Evolutionary conservation across 768 basidiomycete genomes (phyloP).

Genomic region (Cantharellus anzutake): DNA sequence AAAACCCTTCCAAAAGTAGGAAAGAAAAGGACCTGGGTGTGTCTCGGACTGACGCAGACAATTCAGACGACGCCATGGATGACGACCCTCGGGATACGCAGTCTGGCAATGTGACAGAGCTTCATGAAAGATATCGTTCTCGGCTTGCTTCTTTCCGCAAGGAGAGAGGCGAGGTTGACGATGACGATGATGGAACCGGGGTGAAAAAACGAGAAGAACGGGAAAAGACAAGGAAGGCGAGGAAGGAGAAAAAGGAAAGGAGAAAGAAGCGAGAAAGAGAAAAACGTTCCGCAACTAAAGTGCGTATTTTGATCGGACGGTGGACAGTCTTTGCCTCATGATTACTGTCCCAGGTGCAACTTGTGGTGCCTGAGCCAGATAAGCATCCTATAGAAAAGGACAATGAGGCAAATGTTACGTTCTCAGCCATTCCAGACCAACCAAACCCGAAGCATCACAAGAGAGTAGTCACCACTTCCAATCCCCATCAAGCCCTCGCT

Average conservation of each 20-base stretch:
- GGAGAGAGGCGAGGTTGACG: slow-evolving; percentile 16
- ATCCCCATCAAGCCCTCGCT: slow-evolving; percentile 62
- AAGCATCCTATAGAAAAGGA: background rate
- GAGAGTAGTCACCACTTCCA: background rate
- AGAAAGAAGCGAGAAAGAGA: slow-evolving; percentile 26
- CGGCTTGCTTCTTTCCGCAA: slow-evolving; percentile 52
- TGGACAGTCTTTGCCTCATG: too few relatives aligned
- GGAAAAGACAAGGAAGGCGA: slow-evolving; percentile 48
- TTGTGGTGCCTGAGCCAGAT: slow-evolving; percentile 42
- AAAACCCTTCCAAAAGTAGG: too few relatives aligned
- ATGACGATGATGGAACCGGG: slow-evolving; percentile 18
- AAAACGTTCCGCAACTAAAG: slow-evolving; percentile 19
- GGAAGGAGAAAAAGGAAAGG: slow-evolving; percentile 58
- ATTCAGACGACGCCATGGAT: slow-evolving; percentile 14
- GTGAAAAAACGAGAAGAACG: slow-evolving; percentile 48
- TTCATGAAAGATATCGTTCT: slow-evolving; percentile 57
- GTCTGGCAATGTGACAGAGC: slow-evolving; percentile 36
- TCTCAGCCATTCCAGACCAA: slow-evolving; percentile 36
- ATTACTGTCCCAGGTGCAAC: slow-evolving; percentile 30
- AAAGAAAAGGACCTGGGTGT: slow-evolving; percentile 11
- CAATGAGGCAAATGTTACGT: slow-evolving; percentile 38
- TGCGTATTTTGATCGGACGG: slow-evolving; percentile 13
- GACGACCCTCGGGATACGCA: slow-evolving; percentile 16
- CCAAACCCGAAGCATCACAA: background rate
- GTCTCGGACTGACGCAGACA: slow-evolving; percentile 19